These are phyloP conservation scores for Crucihimalaya himalaica DNA, from an alignment of 345 rosid species.

Conservation along the genomic window DNA sequence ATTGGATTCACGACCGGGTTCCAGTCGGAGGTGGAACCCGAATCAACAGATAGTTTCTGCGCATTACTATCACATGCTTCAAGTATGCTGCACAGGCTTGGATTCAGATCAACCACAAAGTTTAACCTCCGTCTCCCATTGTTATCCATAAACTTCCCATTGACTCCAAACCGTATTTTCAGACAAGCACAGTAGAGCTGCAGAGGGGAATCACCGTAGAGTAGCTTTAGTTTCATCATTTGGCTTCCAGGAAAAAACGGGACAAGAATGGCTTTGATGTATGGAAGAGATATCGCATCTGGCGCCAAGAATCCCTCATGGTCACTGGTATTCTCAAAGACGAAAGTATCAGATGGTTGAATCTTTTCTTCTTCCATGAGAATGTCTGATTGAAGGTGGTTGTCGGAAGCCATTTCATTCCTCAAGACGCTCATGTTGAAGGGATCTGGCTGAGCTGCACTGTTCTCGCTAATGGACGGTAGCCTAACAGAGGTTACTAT, in stretches of 20 bases:
- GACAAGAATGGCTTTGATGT: slow-evolving; percentile 52
- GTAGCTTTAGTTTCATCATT: slow-evolving; percentile 48
- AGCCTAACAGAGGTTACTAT: slow-evolving; percentile 39
- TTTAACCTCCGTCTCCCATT: slow-evolving; percentile 64
- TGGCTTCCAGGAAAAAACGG: slow-evolving; percentile 55
- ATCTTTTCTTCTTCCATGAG: slow-evolving; percentile 57
- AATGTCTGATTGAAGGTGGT: slow-evolving; percentile 48
- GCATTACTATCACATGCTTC: slow-evolving; percentile 63
- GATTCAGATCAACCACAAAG: slow-evolving; percentile 65
- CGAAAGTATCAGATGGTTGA: slow-evolving; percentile 36
- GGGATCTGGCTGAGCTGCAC: slow-evolving; percentile 44
- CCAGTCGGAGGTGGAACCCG: slow-evolving; percentile 72
- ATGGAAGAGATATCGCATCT: slow-evolving; percentile 51
- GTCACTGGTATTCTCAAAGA: slow-evolving; percentile 47
- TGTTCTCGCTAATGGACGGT: slow-evolving; percentile 36
- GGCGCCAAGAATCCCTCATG: slow-evolving; percentile 53
- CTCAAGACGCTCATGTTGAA: slow-evolving; percentile 57
- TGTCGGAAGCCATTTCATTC: slow-evolving; percentile 44
- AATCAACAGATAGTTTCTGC: slow-evolving; percentile 47
- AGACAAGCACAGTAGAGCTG: slow-evolving; percentile 59
- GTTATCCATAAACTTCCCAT: slow-evolving; percentile 50
- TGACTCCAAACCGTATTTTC: slow-evolving; percentile 67
- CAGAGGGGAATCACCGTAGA: slow-evolving; percentile 47
- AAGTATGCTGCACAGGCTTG: slow-evolving; percentile 55
- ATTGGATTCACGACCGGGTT: slow-evolving; percentile 48